phyloP scores from a whole-genome alignment of 148 eudicot species.

The Vaccinium vitisidaea region DNA sequence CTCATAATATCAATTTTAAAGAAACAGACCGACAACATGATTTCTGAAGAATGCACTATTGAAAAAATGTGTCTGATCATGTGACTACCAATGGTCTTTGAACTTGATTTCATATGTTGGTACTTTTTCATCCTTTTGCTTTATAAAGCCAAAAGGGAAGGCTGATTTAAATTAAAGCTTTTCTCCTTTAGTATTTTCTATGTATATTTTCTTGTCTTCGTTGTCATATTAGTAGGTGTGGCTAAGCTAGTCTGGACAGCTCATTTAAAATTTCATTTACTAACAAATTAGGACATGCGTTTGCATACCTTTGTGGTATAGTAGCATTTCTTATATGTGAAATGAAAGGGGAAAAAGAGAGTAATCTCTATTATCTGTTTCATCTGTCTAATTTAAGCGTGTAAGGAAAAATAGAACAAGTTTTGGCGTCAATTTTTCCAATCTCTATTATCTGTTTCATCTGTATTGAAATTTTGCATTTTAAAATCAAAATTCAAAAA shows the following conservation, averaged over 20 bases:
- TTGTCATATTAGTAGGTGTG: not conserved
- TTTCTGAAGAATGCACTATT: not conserved
- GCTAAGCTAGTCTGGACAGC: no score
- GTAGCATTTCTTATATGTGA: no score
- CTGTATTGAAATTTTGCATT: not conserved
- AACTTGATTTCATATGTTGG: not conserved
- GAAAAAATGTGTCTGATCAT: not conserved
- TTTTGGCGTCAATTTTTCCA: not conserved
- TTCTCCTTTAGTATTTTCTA: no score
- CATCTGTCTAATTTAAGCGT: no score
- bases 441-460: no score
- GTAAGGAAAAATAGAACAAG: not conserved
- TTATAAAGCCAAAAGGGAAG: not conserved
- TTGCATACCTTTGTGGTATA: not conserved
- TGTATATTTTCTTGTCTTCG: not conserved
- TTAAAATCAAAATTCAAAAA: no score
- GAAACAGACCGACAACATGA: not conserved
- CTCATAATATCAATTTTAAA: not conserved
- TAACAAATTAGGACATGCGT: not conserved
- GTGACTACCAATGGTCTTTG: not conserved
- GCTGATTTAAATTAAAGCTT: not conserved
- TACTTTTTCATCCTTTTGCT: not conserved
- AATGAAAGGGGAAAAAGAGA: no score
- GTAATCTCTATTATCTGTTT: no score
- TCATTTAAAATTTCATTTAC: not conserved